Conservation (phyloP, 176 grass and related monocot species). For the barley (Hordeum vulgare) region MorexV3_pseudomolecules_assembly NC_058518.1:472100777-472101276, state of each 20-base stretch:
- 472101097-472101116: not conserved
- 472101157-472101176: not conserved
- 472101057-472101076: not conserved
- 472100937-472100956: constrained; percentile 3
- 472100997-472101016: not conserved
- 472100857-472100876: not conserved
- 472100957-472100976: not conserved
- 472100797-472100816: not conserved
- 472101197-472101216: not conserved
- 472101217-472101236: not conserved
- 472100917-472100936: not conserved
- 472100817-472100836: not conserved
- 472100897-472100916: not conserved
- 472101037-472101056: not conserved
- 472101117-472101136: not conserved
- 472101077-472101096: not conserved
- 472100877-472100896: no score
- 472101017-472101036: not conserved
- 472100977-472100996: constrained; percentile 25
- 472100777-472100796: not conserved
- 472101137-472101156: not conserved
- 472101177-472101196: not conserved
- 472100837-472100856: not conserved
- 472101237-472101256: not conserved
- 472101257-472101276: not conserved